Percentiles rank a stretch among this genome's conserved stretches.
Evolutionary conservation across 2,329 filamentous ascomycete species (phyloP).

Genomic region (Exutisphaerella laricina): DNA sequence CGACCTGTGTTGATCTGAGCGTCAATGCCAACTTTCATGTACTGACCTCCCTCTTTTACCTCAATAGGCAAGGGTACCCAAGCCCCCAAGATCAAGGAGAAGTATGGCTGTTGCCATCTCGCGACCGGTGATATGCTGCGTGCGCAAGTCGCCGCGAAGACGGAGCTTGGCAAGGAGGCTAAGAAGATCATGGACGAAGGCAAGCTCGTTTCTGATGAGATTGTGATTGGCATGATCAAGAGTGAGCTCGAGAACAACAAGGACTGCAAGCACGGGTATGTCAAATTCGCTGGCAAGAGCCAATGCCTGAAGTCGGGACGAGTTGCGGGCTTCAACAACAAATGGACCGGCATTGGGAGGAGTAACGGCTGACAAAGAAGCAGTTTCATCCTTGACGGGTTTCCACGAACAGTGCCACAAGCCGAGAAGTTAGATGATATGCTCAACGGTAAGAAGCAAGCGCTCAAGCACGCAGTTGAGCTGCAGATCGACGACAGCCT

Average conservation of each 20-base stretch:
- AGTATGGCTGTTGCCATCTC: conserved; percentile 94
- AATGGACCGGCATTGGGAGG: too few species aligned
- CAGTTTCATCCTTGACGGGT: conserved; percentile 98
- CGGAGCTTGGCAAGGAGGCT: conserved; percentile 83
- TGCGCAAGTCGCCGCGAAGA: conserved; percentile 97
- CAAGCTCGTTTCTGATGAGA: conserved; percentile 95
- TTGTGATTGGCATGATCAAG: conserved; percentile 99
- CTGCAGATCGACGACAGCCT: conserved; percentile 94
- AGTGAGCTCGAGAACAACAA: conserved; percentile 87
- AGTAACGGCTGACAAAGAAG: conserved; percentile 9
- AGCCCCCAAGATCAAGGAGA: conserved; percentile 96
- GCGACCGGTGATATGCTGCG: conserved; percentile 99
- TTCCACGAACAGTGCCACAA: conserved; percentile 93
- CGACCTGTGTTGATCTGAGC: background rate
- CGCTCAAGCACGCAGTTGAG: conserved; percentile 90
- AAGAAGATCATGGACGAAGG: conserved; percentile 99
- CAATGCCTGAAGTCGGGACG: conserved; percentile 6
- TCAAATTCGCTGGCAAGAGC: conserved; percentile 15
- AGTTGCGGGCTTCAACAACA: background rate
- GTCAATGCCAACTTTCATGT: conserved; percentile 7
- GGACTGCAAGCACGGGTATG: conserved; percentile 94
- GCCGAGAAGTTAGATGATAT: conserved; percentile 92
- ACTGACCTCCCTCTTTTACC: conserved; percentile 10
- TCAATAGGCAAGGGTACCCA: conserved; percentile 98
- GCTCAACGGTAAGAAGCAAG: conserved; percentile 71